Percentiles rank a stretch among this genome's conserved stretches.
Conservation (phyloP, 371 early-diverging fungal genomes). For the Choanephora cucurbitarum region DNA sequence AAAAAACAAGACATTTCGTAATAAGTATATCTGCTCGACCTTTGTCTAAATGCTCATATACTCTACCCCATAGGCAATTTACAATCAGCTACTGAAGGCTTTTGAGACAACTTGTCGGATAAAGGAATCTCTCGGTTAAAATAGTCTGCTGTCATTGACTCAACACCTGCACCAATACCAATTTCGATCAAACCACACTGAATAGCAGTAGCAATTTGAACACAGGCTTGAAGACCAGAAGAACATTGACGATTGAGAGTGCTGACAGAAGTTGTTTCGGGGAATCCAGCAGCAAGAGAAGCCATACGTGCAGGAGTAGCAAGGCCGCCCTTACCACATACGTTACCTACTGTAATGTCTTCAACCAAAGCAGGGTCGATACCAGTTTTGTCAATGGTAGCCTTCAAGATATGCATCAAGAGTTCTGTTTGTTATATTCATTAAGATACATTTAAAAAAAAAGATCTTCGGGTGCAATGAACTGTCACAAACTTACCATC, state of each 20-base stretch:
- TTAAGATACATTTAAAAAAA: neutral
- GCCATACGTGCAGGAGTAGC: constrained; percentile 91
- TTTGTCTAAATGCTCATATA: constrained; percentile 9
- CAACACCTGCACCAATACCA: constrained; percentile 98
- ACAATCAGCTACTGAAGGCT: constrained; percentile 80
- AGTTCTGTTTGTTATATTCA: constrained; percentile 51
- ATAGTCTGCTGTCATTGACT: constrained; percentile 95
- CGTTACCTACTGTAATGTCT: constrained; percentile 96
- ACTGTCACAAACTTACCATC: constrained; percentile 28
- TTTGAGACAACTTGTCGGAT: constrained; percentile 65
- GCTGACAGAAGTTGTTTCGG: constrained; percentile 78
- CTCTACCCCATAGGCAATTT: constrained; percentile 83
- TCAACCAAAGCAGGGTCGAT: constrained; percentile 91
- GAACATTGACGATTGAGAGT: constrained; percentile 98
- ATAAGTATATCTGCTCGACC: neutral
- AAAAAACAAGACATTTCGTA: constrained; percentile 1
- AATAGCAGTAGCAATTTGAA: constrained; percentile 89
- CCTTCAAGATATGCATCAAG: constrained; percentile 85
- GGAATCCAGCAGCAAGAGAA: constrained; percentile 92
- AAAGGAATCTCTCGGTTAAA: constrained; percentile 68
- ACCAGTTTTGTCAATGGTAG: constrained; percentile 74
- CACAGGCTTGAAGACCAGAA: constrained; percentile 94
- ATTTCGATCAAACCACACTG: constrained; percentile 90
- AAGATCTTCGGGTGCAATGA: neutral
- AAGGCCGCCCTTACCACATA: constrained; percentile 91